Percentiles rank a stretch among this genome's conserved stretches.
Conservation (phyloP, 495 filamentous ascomycete species). For the Neurospora hispaniola region DNA sequence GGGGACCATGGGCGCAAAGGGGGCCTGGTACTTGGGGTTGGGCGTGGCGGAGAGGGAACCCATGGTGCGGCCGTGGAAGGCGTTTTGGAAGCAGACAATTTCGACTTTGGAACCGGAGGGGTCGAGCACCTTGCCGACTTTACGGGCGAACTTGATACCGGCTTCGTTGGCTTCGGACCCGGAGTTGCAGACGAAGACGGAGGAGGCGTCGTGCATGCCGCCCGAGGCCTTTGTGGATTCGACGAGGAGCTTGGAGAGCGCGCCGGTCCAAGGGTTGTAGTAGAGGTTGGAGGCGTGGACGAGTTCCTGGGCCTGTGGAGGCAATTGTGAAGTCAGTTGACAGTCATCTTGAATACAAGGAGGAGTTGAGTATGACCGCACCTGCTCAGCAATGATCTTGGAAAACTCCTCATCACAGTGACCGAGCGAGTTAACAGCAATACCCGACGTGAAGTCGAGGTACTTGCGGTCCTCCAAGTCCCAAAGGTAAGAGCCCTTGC, state of each 20-base stretch:
- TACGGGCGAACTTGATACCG: constrained; percentile 91
- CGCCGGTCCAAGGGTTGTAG: constrained; percentile 87
- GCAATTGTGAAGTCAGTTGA: background rate
- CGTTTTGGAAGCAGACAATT: constrained; percentile 77
- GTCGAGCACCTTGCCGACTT: constrained; percentile 65
- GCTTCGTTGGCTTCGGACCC: constrained; percentile 95
- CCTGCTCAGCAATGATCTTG: constrained; percentile 62
- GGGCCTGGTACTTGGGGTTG: constrained; percentile 96
- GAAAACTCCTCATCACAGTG: constrained; percentile 70
- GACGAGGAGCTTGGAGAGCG: constrained; percentile 76
- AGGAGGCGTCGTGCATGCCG: constrained; percentile 67
- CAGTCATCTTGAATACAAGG: background rate
- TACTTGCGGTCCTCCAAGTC: constrained; percentile 84
- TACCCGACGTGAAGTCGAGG: constrained; percentile 89
- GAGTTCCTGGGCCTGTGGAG: constrained; percentile 54
- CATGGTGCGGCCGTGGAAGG: constrained; percentile 96
- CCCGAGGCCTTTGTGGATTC: constrained; percentile 62
- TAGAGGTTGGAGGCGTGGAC: constrained; percentile 92
- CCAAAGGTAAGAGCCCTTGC: constrained; percentile 76
- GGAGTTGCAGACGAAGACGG: constrained; percentile 89
- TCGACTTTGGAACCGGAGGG: constrained; percentile 68
- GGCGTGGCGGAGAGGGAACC: constrained; percentile 84
- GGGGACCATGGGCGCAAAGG: constrained; percentile 90
- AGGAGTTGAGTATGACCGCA: constrained; percentile 14
- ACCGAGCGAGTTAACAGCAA: constrained; percentile 88